A percentile compares a stretch with the other conserved stretches of the same genome.
Evolutionary conservation across 139 green algal species (phyloP).

Genomic region (Limnomonas spitsbergensis): DNA sequence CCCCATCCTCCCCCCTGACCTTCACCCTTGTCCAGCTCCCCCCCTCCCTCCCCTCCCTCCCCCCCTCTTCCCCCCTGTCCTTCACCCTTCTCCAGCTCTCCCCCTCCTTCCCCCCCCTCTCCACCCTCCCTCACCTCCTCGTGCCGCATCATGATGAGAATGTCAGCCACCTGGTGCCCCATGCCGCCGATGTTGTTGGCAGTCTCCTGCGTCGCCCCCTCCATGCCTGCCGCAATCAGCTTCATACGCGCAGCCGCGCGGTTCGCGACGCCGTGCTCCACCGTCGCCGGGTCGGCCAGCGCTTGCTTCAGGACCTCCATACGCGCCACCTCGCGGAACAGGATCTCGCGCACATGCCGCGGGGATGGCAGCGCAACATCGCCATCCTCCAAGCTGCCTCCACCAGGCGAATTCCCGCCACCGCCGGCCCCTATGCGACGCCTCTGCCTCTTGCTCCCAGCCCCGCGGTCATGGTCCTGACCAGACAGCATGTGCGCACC

Average conservation of each 20-base stretch:
- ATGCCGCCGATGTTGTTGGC: conserved; percentile 48
- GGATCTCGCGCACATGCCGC: conserved; percentile 26
- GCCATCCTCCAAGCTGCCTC: not conserved
- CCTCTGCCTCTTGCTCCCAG: conserved; percentile 4
- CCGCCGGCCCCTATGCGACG: not conserved
- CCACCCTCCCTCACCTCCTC: conserved; percentile 23
- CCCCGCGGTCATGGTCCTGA: not conserved
- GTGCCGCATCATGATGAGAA: conserved; percentile 77
- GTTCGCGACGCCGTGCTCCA: conserved; percentile 59
- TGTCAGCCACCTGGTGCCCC: conserved; percentile 69
- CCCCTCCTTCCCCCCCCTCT: no score
- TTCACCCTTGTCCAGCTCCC: no score
- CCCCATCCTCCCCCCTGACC: no score
- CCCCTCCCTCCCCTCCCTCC: no score
- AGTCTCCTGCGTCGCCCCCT: conserved; percentile 18
- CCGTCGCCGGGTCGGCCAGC: conserved; percentile 49
- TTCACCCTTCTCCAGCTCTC: no score
- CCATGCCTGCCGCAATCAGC: conserved; percentile 47
- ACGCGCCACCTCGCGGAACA: conserved; percentile 44
- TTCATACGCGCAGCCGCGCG: conserved; percentile 59
- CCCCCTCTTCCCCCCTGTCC: no score
- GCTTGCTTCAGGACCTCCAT: conserved; percentile 61
- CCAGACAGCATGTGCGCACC: not conserved
- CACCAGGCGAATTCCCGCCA: not conserved
- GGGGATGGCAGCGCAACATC: not conserved